These are phyloP conservation scores for Hebeloma cylindrosporum DNA, from an alignment of 768 basidiomycete species.

Conservation along the genomic window DNA sequence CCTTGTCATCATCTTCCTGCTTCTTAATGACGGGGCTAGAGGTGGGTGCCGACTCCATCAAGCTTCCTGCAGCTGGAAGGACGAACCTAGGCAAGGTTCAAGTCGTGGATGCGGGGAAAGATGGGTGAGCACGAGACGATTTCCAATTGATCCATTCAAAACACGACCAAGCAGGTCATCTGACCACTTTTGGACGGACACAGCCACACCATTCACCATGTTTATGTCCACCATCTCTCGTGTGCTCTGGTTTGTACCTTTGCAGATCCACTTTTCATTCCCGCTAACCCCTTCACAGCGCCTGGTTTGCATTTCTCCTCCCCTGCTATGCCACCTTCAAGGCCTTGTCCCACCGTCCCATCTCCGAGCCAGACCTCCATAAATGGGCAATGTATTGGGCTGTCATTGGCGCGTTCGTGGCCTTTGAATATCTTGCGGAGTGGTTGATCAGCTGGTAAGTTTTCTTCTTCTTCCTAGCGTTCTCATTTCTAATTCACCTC, in stretches of 20 bases:
- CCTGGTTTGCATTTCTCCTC: constrained; percentile 70
- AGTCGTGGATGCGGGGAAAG: constrained; percentile 35
- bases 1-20: constrained; percentile 57
- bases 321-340: constrained; percentile 70
- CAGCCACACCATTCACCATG: constrained; percentile 45
- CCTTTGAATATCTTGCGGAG: constrained; percentile 62
- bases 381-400: constrained; percentile 65
- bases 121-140: constrained; percentile 24
- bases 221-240: constrained; percentile 50
- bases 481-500: constrained; percentile 10
- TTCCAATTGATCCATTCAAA: constrained; percentile 22
- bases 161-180: constrained; percentile 22
- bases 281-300: constrained; percentile 36
- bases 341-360: constrained; percentile 53
- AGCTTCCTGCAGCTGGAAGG: constrained; percentile 20
- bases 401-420: constrained; percentile 58
- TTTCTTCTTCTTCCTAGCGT: constrained; percentile 7
- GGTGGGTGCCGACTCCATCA: constrained; percentile 39
- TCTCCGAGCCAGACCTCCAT: constrained; percentile 53
- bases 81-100: constrained; percentile 21
- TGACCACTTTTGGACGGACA: constrained; percentile 3
- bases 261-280: neutral
- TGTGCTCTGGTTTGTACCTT: constrained; percentile 43
- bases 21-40: constrained; percentile 48
- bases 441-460: constrained; percentile 67